These are phyloP conservation scores for Pyrus communis DNA, from an alignment of 306 rosid species.

Conservation along the genomic window DNA sequence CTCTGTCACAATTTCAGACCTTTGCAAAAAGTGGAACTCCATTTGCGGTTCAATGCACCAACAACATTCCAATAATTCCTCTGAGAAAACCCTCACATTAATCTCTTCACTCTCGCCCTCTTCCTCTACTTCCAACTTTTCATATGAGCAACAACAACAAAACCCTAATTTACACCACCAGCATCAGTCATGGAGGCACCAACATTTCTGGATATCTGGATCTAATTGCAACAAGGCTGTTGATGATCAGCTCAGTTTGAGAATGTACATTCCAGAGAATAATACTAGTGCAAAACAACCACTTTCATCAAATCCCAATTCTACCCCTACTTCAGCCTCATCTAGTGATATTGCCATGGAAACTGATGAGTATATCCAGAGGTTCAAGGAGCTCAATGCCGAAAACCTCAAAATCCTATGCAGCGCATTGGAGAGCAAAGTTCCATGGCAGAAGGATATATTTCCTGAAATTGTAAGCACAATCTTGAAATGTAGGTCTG, in stretches of 20 bases:
- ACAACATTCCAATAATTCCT: constrained; percentile 32
- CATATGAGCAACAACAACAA: constrained; percentile 48
- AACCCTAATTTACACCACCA: constrained; percentile 24
- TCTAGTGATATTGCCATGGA: constrained; percentile 59
- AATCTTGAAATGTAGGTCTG: constrained; percentile 72
- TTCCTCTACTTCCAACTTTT: constrained; percentile 63
- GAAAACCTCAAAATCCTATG: constrained; percentile 62
- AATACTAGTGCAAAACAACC: constrained; percentile 19
- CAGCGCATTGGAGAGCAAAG: constrained; percentile 61
- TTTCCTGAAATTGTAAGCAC: constrained; percentile 64
- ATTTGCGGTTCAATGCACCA: constrained; percentile 56
- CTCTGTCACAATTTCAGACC: constrained; percentile 52
- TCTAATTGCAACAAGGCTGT: constrained; percentile 11
- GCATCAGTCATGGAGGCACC: constrained; percentile 20
- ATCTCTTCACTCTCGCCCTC: constrained; percentile 57
- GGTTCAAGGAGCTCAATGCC: constrained; percentile 55
- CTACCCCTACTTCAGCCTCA: constrained; percentile 61
- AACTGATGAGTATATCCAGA: constrained; percentile 35
- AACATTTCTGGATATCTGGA: constrained; percentile 37
- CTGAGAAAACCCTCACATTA: constrained; percentile 46
- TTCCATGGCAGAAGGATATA: constrained; percentile 72
- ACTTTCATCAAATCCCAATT: constrained; percentile 35
- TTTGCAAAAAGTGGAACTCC: constrained; percentile 73
- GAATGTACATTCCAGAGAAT: constrained; percentile 41
- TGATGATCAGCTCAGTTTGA: constrained; percentile 27